Evolutionary conservation across 78 protist genomes (phyloP).

Genomic region (Polysphondylium violaceum): DNA sequence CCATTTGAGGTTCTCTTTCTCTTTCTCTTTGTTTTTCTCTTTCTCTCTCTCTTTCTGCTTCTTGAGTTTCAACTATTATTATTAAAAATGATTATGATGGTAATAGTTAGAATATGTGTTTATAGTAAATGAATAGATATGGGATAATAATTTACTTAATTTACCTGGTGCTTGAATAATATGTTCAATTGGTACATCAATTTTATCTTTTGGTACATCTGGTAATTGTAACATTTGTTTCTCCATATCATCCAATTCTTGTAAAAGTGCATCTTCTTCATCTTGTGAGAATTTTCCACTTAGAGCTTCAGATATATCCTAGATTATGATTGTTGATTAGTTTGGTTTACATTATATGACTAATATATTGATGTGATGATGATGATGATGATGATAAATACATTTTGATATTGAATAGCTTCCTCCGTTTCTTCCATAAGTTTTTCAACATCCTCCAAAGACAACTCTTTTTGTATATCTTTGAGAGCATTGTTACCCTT

Average conservation of each 20-base stretch:
- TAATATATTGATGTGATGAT: background rate
- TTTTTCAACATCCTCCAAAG: constrained; percentile 86
- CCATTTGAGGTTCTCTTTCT: background rate
- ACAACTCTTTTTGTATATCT: constrained; percentile 86
- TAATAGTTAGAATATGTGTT: background rate
- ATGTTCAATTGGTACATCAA: constrained; percentile 53
- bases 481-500: constrained; percentile 82
- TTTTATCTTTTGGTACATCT: constrained; percentile 56
- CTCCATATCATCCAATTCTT: constrained; percentile 72
- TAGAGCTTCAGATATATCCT: constrained; percentile 54
- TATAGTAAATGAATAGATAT: background rate
- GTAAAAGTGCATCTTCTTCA: constrained; percentile 73
- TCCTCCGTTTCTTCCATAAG: constrained; percentile 91
- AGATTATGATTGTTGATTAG: no score
- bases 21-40: background rate
- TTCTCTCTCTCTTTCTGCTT: background rate
- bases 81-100: background rate
- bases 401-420: constrained; percentile 90
- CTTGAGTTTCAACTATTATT: background rate
- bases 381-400: constrained; percentile 2
- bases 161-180: constrained; percentile 31
- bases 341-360: no score
- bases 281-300: constrained; percentile 78
- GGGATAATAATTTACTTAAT: constrained; percentile 2
- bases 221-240: constrained; percentile 42